Evolutionary conservation across 331 rosid genomes (phyloP).

Genomic region (Malus hybrid): DNA sequence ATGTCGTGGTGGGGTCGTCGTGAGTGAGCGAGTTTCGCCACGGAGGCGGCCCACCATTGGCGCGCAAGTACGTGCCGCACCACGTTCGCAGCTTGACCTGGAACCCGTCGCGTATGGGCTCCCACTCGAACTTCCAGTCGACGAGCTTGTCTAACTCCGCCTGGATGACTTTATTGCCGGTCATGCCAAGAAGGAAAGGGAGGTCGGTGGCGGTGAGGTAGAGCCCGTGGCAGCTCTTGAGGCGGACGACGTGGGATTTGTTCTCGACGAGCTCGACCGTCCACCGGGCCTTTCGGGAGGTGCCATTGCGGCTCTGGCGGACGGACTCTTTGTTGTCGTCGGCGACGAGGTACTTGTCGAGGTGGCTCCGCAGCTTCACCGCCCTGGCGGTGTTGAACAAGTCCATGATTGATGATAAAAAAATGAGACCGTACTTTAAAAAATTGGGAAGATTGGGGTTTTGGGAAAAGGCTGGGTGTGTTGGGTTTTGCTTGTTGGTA

Average conservation of each 20-base stretch:
- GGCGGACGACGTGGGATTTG: slow-evolving; percentile 29
- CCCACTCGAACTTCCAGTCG: no score
- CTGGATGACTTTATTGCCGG: no score
- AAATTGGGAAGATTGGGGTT: not conserved
- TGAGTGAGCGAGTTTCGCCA: no score
- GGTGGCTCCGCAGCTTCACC: slow-evolving; percentile 63
- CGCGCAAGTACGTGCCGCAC: no score
- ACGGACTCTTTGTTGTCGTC: slow-evolving; percentile 39
- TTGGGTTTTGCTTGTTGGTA: slow-evolving; percentile 29
- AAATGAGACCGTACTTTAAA: not conserved
- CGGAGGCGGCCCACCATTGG: no score
- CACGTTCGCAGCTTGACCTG: no score
- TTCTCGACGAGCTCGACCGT: slow-evolving; percentile 39
- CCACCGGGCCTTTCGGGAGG: slow-evolving; percentile 48
- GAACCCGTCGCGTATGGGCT: no score
- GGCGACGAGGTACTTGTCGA: slow-evolving; percentile 60
- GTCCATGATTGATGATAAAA: slow-evolving; percentile 40
- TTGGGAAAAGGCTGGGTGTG: slow-evolving; percentile 24
- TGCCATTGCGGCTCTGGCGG: slow-evolving; percentile 58
- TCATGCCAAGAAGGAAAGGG: no score
- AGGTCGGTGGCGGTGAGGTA: no score
- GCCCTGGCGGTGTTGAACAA: slow-evolving; percentile 41
- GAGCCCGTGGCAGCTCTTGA: slow-evolving; percentile 7
- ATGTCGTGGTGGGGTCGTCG: no score
- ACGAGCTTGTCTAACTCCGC: no score